phyloP scores from a whole-genome alignment of 176 grass and related monocot species.

The Eleusine indica region DNA sequence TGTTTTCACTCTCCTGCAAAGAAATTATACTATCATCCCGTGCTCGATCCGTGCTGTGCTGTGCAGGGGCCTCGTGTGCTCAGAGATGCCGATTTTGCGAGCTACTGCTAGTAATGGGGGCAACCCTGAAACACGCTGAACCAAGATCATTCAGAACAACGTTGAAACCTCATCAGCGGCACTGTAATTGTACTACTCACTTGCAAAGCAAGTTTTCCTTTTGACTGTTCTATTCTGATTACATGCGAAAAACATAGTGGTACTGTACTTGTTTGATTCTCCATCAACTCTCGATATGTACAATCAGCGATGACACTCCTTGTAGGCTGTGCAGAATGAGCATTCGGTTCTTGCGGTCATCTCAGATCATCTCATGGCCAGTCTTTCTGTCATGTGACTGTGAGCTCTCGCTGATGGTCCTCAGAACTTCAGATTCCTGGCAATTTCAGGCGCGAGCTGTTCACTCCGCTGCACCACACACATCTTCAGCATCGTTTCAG shows the following conservation, averaged over 20 bases:
- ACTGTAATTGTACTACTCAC: not conserved
- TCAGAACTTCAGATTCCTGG: constrained; percentile 9
- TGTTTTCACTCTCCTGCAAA: not conserved
- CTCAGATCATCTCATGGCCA: constrained; percentile 32
- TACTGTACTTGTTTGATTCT: constrained; percentile 11
- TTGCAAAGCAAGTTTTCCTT: constrained; percentile 11
- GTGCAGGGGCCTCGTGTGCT: not conserved
- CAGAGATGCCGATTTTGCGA: constrained; percentile 33
- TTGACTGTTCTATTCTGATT: not conserved
- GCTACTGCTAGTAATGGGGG: not conserved
- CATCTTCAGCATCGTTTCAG: constrained; percentile 25
- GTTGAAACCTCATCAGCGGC: not conserved
- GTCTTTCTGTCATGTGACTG: constrained; percentile 20
- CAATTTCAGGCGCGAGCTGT: constrained; percentile 19
- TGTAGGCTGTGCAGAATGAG: constrained; percentile 41
- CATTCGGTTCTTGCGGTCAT: constrained; percentile 50
- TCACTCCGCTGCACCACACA: not conserved
- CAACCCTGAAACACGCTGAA: not conserved
- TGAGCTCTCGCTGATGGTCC: not conserved
- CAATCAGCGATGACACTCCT: constrained; percentile 3
- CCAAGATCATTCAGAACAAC: not conserved
- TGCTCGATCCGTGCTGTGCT: not conserved
- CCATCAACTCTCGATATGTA: not conserved
- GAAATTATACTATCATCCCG: not conserved
- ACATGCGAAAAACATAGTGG: not conserved